phyloP scores from a whole-genome alignment of 1,284 basidiomycete genomes.

The Omphalotus olearius region DNA sequence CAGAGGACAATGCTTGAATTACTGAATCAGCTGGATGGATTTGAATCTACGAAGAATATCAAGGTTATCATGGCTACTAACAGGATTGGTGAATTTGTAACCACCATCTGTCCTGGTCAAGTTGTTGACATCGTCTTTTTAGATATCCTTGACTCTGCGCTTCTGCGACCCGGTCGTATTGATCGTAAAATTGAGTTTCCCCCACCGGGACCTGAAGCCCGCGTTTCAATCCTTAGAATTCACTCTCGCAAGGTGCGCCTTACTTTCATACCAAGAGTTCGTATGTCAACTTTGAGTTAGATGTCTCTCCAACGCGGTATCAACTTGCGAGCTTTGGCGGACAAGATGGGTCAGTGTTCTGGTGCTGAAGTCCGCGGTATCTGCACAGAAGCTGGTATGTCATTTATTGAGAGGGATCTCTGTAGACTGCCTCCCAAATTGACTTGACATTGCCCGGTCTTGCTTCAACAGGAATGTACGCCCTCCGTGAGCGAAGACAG shows the following conservation, averaged over 20 bases:
- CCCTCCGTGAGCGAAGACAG: slow-evolving; percentile 89
- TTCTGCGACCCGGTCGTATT: slow-evolving; percentile 94
- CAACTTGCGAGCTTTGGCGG: slow-evolving; percentile 90
- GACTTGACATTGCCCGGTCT: neutral
- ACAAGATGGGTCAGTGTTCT: slow-evolving; percentile 99
- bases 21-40: slow-evolving; percentile 96
- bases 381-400: slow-evolving; percentile 92
- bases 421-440: slow-evolving; percentile 2
- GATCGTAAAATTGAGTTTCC: slow-evolving; percentile 99
- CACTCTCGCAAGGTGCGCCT: slow-evolving; percentile 86
- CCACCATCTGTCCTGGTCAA: neutral
- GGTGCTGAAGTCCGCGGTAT: slow-evolving; percentile 98
- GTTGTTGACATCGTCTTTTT: slow-evolving; percentile 1
- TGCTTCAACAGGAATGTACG: slow-evolving; percentile 80
- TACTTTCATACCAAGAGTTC: neutral
- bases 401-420: no score
- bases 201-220: slow-evolving; percentile 95
- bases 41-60: slow-evolving; percentile 98
- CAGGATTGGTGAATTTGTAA: slow-evolving; percentile 69
- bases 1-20: slow-evolving; percentile 98
- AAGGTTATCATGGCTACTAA: slow-evolving; percentile 99
- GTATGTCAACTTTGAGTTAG: slow-evolving; percentile 32
- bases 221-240: slow-evolving; percentile 94
- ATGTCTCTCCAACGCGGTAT: slow-evolving; percentile 99
- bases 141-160: slow-evolving; percentile 95